These are phyloP conservation scores for Protomyces inouyei DNA, from an alignment of 1,139 yeast genomes.

Conservation along the genomic window DNA sequence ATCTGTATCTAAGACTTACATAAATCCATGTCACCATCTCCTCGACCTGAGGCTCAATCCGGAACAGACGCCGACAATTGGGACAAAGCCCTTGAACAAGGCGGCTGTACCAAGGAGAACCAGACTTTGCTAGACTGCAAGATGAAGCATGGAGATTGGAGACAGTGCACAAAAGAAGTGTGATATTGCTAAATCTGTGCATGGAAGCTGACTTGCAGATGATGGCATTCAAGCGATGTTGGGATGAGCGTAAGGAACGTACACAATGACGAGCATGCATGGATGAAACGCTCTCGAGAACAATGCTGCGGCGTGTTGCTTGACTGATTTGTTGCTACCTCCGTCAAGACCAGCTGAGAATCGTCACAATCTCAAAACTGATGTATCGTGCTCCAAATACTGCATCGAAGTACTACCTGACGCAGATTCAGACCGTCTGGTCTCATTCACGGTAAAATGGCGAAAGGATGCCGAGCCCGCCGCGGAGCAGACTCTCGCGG, in stretches of 20 bases:
- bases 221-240: slow-evolving; percentile 18
- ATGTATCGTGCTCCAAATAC: too few relatives aligned
- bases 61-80: slow-evolving; percentile 13
- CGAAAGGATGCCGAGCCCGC: too few relatives aligned
- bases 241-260: not conserved
- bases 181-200: not conserved
- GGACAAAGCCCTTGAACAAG: slow-evolving; percentile 17
- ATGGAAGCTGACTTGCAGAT: not conserved
- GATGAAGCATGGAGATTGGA: slow-evolving; percentile 12
- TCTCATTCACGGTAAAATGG: too few relatives aligned
- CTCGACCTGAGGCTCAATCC: not conserved
- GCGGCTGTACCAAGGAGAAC: slow-evolving; percentile 24
- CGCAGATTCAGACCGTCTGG: too few relatives aligned
- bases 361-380: too few relatives aligned
- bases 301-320: too few relatives aligned
- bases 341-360: too few relatives aligned
- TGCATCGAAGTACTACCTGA: too few relatives aligned
- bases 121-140: slow-evolving; percentile 10
- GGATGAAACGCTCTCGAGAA: not conserved
- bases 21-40: not conserved
- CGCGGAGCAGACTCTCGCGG: too few relatives aligned
- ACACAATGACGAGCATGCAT: not conserved
- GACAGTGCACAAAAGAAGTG: slow-evolving; percentile 13
- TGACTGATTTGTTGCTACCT: too few relatives aligned
- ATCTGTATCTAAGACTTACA: not conserved